Evolutionary conservation across 192 early-diverging fungal genomes (phyloP), one percentile per base, ranked within the genome.

Genomic region (Podila clonocystis): DNA sequence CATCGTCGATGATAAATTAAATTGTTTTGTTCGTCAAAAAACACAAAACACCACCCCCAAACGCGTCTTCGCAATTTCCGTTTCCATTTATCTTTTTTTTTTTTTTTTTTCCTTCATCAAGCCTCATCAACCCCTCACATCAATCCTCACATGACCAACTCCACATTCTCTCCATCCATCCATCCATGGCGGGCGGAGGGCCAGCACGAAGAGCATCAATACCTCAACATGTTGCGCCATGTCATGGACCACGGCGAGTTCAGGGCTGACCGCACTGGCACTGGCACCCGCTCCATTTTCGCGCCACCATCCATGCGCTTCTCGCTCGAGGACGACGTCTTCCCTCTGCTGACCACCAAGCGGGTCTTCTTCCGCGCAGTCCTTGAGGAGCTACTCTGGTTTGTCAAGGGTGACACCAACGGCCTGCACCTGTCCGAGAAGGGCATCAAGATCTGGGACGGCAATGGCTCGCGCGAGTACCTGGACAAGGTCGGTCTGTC

Each of bases 331-430:
- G 82, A 94, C 74, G 86, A 91, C 73, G 70, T 84, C 24, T 91
- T 98, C 63, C 98, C 98, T 3, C 86, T 98, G 31, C 85, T 99
- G 26, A 98, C 98, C 7, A 97, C 97, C 13, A 99, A 99, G 83
- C 91, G 95, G 55, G 97, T 98, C 4, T 95, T 96, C 69, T 92
- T 93, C 67, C 91, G 97, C 41, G 92, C 91, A 7, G 94, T 99
- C 0, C 90, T 93, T 33, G 98, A 99, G 75, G 98, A 99, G 72
- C 86, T 99, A 2, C 87, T 98, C 49, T 99, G 96, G 93, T 99
- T 99, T 83, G 89, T 99, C 19, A 90, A 92, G 38, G 98, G 93
- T 9, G 92, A 94, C 36, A 98, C 97, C 22, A 93, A 97, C 70
- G 87, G 90, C 17, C 85, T 85, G 15, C 82, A 94, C n/a, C 83